Evolutionary conservation across 305 asterid genomes (phyloP).

Genomic region (Solanum hybrid): DNA sequence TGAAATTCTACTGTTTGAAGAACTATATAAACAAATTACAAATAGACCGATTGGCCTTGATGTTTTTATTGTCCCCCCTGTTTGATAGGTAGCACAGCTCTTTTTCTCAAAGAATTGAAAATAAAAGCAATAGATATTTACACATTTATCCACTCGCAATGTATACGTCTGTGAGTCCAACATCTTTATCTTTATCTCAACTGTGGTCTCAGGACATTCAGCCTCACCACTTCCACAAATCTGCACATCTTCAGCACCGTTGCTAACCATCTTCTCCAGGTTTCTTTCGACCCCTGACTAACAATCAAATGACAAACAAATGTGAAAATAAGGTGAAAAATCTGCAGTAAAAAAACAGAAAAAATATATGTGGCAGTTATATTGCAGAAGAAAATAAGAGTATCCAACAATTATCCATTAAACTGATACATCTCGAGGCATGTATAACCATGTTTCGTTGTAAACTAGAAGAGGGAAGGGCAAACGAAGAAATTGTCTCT

Average conservation of each 20-base stretch:
- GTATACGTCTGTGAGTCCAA: constrained; percentile 83
- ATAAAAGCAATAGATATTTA: constrained; percentile 17
- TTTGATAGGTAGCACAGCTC: neutral
- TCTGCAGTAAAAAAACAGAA: neutral
- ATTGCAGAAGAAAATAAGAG: neutral
- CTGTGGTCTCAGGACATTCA: constrained; percentile 69
- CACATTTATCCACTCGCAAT: constrained; percentile 81
- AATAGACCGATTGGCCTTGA: neutral
- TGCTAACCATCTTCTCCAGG: constrained; percentile 52
- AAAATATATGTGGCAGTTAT: neutral
- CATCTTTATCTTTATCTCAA: constrained; percentile 93
- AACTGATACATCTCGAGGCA: neutral
- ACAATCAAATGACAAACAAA: constrained; percentile 7
- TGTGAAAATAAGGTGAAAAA: neutral
- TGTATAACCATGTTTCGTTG: neutral
- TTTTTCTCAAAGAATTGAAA: neutral
- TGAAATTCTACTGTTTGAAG: neutral
- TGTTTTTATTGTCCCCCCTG: neutral
- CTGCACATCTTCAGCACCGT: constrained; percentile 30
- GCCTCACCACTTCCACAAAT: constrained; percentile 32
- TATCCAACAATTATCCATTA: neutral
- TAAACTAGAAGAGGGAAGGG: neutral
- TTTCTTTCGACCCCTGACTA: constrained; percentile 19
- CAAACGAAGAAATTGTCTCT: neutral
- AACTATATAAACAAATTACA: neutral